Conservation (phyloP, 2,329 filamentous ascomycete species). For the Penicillium nordicum region DNA sequence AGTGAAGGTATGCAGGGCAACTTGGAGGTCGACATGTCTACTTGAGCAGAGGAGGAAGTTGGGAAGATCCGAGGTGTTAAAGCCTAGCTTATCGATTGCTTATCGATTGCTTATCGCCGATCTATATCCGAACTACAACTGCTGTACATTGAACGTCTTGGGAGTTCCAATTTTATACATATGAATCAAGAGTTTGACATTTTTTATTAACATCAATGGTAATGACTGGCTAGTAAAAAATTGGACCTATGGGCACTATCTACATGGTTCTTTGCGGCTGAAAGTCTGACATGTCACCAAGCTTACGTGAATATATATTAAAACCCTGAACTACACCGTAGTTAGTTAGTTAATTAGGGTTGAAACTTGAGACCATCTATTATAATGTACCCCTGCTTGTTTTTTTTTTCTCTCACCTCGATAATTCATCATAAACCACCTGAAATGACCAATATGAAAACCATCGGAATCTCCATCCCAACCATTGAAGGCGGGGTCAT, state of each 20-base stretch:
- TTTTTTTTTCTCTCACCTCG: no score
- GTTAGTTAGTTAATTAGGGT: not conserved
- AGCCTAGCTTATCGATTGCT: constrained; percentile 15
- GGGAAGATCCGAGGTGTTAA: not conserved
- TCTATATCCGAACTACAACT: not conserved
- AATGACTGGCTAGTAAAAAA: not conserved
- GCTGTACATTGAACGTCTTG: not conserved
- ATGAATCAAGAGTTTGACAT: not conserved
- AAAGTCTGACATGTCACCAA: not conserved
- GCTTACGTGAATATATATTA: not conserved
- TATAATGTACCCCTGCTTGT: not conserved
- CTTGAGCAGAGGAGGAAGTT: not conserved
- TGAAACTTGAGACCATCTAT: not conserved
- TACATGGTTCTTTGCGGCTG: not conserved
- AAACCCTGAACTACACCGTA: not conserved
- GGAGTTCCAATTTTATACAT: not conserved
- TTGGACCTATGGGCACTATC: not conserved
- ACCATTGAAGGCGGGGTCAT: constrained; percentile 10
- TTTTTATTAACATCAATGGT: no score
- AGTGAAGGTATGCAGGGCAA: constrained; percentile 50
- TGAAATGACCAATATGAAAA: not conserved
- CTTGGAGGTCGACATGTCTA: constrained; percentile 34
- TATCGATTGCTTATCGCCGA: constrained; percentile 12
- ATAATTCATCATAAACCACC: not conserved
- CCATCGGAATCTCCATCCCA: constrained; percentile 11